Evolutionary conservation across 192 early-diverging fungal species (phyloP), one percentile per base, ranked within the genome.

Genomic region (Podila clonocystis): DNA sequence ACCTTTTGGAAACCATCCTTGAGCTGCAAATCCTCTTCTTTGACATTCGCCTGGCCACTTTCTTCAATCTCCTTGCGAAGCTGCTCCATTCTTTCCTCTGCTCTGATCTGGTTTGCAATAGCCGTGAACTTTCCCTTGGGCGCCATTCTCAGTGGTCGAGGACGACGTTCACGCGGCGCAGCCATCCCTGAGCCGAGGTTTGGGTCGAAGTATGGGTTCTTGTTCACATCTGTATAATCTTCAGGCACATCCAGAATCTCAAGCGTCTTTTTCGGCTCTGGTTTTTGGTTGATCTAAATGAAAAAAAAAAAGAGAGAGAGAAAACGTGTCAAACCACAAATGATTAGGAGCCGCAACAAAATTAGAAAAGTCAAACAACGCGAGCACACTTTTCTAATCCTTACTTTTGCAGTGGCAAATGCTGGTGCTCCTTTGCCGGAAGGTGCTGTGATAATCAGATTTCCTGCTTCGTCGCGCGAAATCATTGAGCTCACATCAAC

Each of bases 201-300:
- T 5, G 95, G 89, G 74, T 97, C 94, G 83, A 86, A 95, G 74
- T 98, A 98, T 17, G 96, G 95, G 63, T 97, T 97, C 79, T 97
- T 94, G 8, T 85, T 78, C 0, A 93, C 87, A 68, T 96, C 93
- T 9, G 74, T 70, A 13, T 89, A 87, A 36, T 86, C 89, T 63
- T 74, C 82, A 68, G 77, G 73, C 65, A 75, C 69, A 50, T 72
- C 86, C 67, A 63, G 89, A 68, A 70, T 85, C 84, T 73, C 89
- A 83, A 22, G 84, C 58, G 68, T 77, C 68, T 73, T 89, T 83
- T 72, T 87, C 68, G 45, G 77, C 57, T 63, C 83, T 77, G 49
- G 84, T 64, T 85, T 57, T 75, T 63, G 38, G 73, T 74, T 62
- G 60, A 73, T 19, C 72, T 76, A 50, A 34, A 33, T 24, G 31